Evolutionary conservation across 2,329 filamentous ascomycete species (phyloP).

Genomic region (Metarhizium sp.): DNA sequence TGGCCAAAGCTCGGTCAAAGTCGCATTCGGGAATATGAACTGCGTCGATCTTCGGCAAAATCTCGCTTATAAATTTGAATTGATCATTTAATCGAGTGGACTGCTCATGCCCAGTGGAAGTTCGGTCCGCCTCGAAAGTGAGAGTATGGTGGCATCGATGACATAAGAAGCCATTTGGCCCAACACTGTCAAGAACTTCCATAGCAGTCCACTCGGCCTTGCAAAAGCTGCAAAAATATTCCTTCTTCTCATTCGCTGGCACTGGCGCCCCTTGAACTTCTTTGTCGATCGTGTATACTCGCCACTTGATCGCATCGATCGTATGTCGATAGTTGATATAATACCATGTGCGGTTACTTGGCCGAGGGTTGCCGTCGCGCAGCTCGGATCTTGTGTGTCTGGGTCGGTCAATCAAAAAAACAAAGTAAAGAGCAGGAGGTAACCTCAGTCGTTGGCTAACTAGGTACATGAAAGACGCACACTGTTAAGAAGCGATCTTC

Average conservation of each 20-base stretch:
- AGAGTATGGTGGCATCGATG: constrained; percentile 63
- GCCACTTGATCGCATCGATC: constrained; percentile 94
- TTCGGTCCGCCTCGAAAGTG: constrained; percentile 55
- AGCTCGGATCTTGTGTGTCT: constrained; percentile 59
- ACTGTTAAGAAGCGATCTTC: constrained; percentile 80
- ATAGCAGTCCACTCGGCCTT: constrained; percentile 80
- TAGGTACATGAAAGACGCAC: constrained; percentile 31
- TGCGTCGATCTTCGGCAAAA: constrained; percentile 69
- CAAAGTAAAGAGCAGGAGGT: not conserved
- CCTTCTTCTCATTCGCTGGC: constrained; percentile 78
- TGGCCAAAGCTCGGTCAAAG: constrained; percentile 59
- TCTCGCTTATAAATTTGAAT: constrained; percentile 67
- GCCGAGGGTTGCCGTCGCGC: constrained; percentile 71
- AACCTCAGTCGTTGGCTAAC: not conserved
- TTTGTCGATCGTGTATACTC: constrained; percentile 79
- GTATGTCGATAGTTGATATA: constrained; percentile 93
- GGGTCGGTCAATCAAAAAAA: constrained; percentile 32
- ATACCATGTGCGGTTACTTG: constrained; percentile 85
- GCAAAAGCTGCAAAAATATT: constrained; percentile 78
- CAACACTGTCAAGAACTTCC: constrained; percentile 73
- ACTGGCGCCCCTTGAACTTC: constrained; percentile 77
- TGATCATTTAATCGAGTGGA: constrained; percentile 69
- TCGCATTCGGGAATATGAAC: constrained; percentile 64
- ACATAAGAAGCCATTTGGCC: constrained; percentile 68
- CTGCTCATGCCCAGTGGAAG: constrained; percentile 62